Base-by-base conservation (phyloP, 2,329 filamentous ascomycete genomes). In the Epichloe festucae region DNA sequence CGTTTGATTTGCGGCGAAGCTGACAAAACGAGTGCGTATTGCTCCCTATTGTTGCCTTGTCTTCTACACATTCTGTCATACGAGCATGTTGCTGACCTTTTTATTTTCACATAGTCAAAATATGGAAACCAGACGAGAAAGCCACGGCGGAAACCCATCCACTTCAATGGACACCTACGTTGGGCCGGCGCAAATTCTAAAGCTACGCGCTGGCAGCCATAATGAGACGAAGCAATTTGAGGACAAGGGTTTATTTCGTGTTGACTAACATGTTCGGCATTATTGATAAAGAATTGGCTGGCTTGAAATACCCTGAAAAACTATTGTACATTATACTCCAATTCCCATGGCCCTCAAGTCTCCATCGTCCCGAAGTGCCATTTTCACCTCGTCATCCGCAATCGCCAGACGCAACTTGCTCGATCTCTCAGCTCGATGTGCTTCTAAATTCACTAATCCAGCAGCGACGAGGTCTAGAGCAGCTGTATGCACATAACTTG, bases 61-160 rank as follows among this genome's bases (percentile, higher is more conserved):
- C 7, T 15, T 3, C 15, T 8, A 10, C 21, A 3, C 10, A 21
- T 11, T 11, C n/a, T 5, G 31, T 15, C 15, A 2, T 45, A 15
- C 60, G 67, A 61, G 70, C 59, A 46, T 5, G 54, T 52, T 50
- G 7, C 46, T 49, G 81, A 77, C 95, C 12, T 10, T 67, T 97
- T 39, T 0, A 14, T 14, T 50, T 49, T 7, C 8, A 6, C n/a
- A 3, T 43, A 82, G 77, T 96, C 67, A 97, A 98, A 78, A 81
- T 98, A 53, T 98, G 93, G 93, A 94, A 90, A 68, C 86, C 85
- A 59, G 93, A 98, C 65, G 88, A 94, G 46, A 80, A 85, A 50
- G 93, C 93, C 17, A 96, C 91, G 0, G 85, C 86, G 39, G 89
- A 97, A 66, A 87, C 86, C 2, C 89, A 97, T 69, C 93, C 93